These are phyloP conservation scores for Zygotorulaspora chibaensis DNA, from an alignment of 805 yeast species.

Conservation along the genomic window DNA sequence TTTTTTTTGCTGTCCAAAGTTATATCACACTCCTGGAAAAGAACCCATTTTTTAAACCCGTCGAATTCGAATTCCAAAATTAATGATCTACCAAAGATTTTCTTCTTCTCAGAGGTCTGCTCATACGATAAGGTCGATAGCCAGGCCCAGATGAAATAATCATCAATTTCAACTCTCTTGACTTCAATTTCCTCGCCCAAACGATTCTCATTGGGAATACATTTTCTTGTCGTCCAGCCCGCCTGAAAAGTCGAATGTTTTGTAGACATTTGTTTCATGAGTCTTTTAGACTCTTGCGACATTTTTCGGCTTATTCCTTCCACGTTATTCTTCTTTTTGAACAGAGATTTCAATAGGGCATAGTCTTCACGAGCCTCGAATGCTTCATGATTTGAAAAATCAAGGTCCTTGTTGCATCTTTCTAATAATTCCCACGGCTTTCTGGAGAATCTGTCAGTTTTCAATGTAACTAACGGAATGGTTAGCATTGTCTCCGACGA, in stretches of 20 bases:
- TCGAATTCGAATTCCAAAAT: constrained; percentile 77
- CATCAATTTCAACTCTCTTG: constrained; percentile 68
- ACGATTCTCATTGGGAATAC: constrained; percentile 20
- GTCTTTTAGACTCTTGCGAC: constrained; percentile 68
- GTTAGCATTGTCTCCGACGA: constrained; percentile 42
- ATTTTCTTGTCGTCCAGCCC: constrained; percentile 38
- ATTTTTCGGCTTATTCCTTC: constrained; percentile 57
- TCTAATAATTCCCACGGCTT: constrained; percentile 57
- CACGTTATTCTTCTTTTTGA: constrained; percentile 50
- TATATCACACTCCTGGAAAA: constrained; percentile 63
- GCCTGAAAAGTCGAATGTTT: constrained; percentile 39
- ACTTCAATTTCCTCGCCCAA: constrained; percentile 38
- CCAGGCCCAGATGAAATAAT: constrained; percentile 92
- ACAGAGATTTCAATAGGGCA: constrained; percentile 66
- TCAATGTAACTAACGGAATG: constrained; percentile 60
- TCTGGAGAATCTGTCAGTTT: constrained; percentile 42
- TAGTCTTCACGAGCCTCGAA: constrained; percentile 76
- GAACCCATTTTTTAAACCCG: constrained; percentile 74
- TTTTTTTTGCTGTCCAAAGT: constrained; percentile 19
- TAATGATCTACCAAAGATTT: constrained; percentile 73
- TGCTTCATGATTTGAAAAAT: constrained; percentile 64
- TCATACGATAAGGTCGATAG: constrained; percentile 71
- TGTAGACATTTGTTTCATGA: constrained; percentile 40
- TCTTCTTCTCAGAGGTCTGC: constrained; percentile 59
- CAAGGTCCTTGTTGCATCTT: constrained; percentile 53